Percentiles rank a stretch among this genome's conserved stretches.
These are phyloP conservation scores for Dendryphion nanum DNA, from an alignment of 2,329 filamentous ascomycete genomes.

Conservation along the genomic window DNA sequence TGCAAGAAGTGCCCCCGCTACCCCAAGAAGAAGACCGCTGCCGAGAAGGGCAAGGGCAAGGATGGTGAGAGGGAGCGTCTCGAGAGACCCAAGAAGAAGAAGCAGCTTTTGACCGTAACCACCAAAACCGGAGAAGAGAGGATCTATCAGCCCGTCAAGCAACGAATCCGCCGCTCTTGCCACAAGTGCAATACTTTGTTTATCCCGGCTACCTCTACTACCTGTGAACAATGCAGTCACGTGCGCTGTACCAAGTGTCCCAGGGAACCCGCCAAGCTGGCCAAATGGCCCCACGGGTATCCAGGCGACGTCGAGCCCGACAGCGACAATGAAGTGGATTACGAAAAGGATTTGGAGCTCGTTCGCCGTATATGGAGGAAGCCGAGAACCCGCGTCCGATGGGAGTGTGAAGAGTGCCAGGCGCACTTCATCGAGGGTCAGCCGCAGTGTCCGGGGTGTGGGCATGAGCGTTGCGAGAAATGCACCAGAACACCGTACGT, in stretches of 20 bases:
- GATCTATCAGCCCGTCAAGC: slow-evolving; percentile 67
- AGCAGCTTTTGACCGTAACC: slow-evolving; percentile 60
- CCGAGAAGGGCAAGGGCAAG: slow-evolving; percentile 31
- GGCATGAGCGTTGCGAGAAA: slow-evolving; percentile 58
- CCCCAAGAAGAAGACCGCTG: slow-evolving; percentile 60
- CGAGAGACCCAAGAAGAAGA: slow-evolving; percentile 47
- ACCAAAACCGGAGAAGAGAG: slow-evolving; percentile 67
- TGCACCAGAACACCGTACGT: slow-evolving; percentile 57
- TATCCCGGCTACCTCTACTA: slow-evolving; percentile 47
- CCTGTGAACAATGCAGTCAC: slow-evolving; percentile 70
- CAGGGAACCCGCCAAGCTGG: slow-evolving; percentile 70
- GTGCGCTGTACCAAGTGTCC: slow-evolving; percentile 77
- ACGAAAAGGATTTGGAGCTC: slow-evolving; percentile 16
- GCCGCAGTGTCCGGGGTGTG: slow-evolving; percentile 59
- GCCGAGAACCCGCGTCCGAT: slow-evolving; percentile 45
- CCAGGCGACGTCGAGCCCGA: slow-evolving; percentile 57
- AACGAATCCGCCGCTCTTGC: slow-evolving; percentile 73
- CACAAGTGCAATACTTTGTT: slow-evolving; percentile 71
- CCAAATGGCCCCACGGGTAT: slow-evolving; percentile 69
- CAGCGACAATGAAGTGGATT: slow-evolving; percentile 30
- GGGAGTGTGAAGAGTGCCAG: slow-evolving; percentile 62
- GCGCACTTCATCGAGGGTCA: slow-evolving; percentile 57
- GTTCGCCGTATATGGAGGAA: slow-evolving; percentile 43
- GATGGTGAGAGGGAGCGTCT: slow-evolving; percentile 39
- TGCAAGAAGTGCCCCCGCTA: slow-evolving; percentile 79